Evolutionary conservation across 345 rosid genomes (phyloP).

Genomic region (Camelina laxa): DNA sequence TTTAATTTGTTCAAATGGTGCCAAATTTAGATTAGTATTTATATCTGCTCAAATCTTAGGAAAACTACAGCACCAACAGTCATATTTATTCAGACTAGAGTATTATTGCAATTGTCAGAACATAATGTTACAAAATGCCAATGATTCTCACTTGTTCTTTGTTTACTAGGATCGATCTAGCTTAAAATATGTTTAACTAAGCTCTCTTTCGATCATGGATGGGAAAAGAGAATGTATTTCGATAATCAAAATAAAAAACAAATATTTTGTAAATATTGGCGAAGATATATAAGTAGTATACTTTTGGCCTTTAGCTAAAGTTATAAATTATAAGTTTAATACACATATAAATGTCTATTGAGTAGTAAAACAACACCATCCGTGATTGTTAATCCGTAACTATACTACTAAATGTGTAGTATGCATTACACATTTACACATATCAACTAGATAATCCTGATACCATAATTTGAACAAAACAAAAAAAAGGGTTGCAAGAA

Average conservation of each 20-base stretch:
- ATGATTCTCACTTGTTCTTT: neutral
- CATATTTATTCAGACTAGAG: constrained; percentile 5
- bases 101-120: constrained; percentile 20
- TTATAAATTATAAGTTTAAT: neutral
- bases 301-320: neutral
- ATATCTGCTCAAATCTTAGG: constrained; percentile 7
- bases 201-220: neutral
- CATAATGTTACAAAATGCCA: constrained; percentile 20
- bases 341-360: neutral
- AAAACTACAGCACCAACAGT: constrained; percentile 11
- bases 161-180: constrained; percentile 10
- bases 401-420: neutral
- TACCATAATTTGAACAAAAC: neutral
- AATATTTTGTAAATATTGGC: neutral
- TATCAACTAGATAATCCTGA: neutral
- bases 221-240: neutral
- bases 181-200: neutral
- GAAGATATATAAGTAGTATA: neutral
- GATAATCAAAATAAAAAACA: neutral
- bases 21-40: neutral
- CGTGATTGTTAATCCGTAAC: too few relatives aligned
- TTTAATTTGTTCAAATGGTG: neutral
- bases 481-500: neutral
- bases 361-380: neutral
- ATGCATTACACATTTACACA: neutral